Evolutionary conservation across 2,329 filamentous ascomycete species (phyloP), one percentile per base, ranked within the genome.

Genomic region (Hortaea werneckii): DNA sequence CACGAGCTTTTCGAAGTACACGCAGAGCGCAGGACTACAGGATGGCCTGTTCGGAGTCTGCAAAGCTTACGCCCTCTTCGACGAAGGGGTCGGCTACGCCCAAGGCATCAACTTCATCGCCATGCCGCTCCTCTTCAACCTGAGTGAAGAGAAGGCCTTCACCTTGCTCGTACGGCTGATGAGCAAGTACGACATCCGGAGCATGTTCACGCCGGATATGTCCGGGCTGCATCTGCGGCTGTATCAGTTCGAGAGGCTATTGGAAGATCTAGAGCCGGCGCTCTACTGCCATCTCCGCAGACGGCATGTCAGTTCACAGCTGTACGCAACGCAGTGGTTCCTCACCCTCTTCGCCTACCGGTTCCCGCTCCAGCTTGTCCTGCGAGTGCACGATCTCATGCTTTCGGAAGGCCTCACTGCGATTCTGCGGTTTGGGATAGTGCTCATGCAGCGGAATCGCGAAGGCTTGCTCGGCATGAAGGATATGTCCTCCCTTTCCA

Each of bases 311-410:
- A 85, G 85, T 6, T 85, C 92, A 1, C 87, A 95, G 61, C 75
- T 98, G 6, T 98, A 98, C 63, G 92, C 92, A 39, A 98, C 92
- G 0, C 92, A 98, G 65, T 98, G 92, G 92, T 98, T 98, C 67
- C 76, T 98, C 42, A 98, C 92, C 0, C 75, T 98, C n/a, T 98
- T 98, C 62, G 88, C 90, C 29, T 98, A 98, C 65, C 85, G 94
- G 37, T 98, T 98, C 65, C 92, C 92, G 6, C 75, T 98, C 6
- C 92, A 98, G 62, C 79, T 98, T 7, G 92, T 98, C 5, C 81
- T 98, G 47, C 85, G 92, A 29, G 94, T 98, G 42, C 98, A 96
- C 66, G 92, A 98, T 62, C 71, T 98, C 45, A 92, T 98, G 43
- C 74, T 98, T 12, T 92, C 87, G 40, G 90, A 96, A 66, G 92